A percentile compares a stretch with the other conserved stretches of the same genome.
Conservation (phyloP, 176 grass and related monocot species). For the Thalia dealbata region DNA sequence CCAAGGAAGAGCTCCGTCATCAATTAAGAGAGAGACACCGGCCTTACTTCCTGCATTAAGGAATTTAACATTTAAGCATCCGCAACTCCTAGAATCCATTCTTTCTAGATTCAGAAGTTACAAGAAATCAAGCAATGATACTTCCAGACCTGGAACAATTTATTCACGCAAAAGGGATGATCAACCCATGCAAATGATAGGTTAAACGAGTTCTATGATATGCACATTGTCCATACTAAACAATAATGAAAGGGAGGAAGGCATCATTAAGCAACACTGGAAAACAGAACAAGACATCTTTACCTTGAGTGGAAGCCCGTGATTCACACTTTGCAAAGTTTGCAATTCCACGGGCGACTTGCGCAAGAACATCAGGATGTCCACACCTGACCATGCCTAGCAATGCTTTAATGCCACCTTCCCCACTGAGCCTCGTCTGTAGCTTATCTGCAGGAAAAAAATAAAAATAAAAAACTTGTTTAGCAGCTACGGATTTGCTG, state of each 20-base stretch:
- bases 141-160: background rate
- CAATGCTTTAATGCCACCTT: slow-evolving; percentile 97
- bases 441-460: slow-evolving; percentile 64
- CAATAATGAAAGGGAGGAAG: background rate
- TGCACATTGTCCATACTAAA: background rate
- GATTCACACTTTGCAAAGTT: slow-evolving; percentile 99
- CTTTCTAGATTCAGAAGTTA: background rate
- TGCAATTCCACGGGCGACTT: slow-evolving; percentile 98
- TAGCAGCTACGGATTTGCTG: background rate
- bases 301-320: slow-evolving; percentile 90
- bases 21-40: slow-evolving; percentile 76
- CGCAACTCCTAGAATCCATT: background rate
- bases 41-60: slow-evolving; percentile 56
- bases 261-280: background rate
- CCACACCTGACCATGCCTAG: slow-evolving; percentile 95
- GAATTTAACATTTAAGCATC: background rate
- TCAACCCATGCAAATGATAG: background rate
- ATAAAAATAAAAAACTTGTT: background rate
- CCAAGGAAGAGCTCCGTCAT: slow-evolving; percentile 92
- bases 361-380: slow-evolving; percentile 94
- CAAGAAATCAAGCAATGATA: background rate
- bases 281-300: slow-evolving; percentile 10
- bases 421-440: slow-evolving; percentile 70
- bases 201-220: no score
- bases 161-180: background rate